Percentiles rank a stretch among this genome's conserved stretches.
These are phyloP conservation scores for Aurantiochytrium sp. DNA, from an alignment of 108 stramenopile species.

Conservation along the genomic window DNA sequence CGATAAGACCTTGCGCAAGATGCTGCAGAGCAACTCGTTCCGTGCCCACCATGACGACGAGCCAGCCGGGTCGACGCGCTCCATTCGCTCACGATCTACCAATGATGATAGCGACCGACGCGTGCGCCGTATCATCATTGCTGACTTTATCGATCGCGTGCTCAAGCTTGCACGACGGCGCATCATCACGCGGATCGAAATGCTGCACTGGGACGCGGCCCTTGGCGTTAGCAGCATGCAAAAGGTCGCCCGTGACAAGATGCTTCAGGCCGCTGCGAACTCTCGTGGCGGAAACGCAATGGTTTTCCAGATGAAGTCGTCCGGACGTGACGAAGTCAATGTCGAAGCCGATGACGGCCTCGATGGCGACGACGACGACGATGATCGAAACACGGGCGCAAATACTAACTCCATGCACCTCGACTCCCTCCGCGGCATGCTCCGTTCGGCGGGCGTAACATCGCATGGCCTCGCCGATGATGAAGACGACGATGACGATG, in stretches of 20 bases:
- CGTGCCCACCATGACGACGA: background rate
- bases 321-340: background rate
- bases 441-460: background rate
- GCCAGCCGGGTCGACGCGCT: background rate
- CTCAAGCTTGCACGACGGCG: background rate
- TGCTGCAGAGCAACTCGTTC: background rate
- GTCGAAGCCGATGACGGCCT: background rate
- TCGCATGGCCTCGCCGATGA: background rate
- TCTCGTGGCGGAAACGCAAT: background rate
- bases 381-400: background rate
- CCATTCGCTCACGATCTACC: background rate
- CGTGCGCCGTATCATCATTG: background rate
- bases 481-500: background rate
- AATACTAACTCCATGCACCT: background rate
- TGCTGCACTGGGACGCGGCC: background rate
- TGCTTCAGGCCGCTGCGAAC: background rate
- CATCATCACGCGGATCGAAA: background rate
- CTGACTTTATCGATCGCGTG: background rate
- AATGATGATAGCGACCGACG: background rate
- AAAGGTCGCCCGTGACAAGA: slow-evolving; percentile 1
- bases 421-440: background rate
- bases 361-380: background rate
- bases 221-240: background rate
- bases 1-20: background rate
- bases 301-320: background rate